Percentiles rank a stretch among this genome's conserved stretches.
These are phyloP conservation scores for Sarocladiaceae sp. DNA, from an alignment of 2,329 filamentous ascomycete species.

Conservation along the genomic window DNA sequence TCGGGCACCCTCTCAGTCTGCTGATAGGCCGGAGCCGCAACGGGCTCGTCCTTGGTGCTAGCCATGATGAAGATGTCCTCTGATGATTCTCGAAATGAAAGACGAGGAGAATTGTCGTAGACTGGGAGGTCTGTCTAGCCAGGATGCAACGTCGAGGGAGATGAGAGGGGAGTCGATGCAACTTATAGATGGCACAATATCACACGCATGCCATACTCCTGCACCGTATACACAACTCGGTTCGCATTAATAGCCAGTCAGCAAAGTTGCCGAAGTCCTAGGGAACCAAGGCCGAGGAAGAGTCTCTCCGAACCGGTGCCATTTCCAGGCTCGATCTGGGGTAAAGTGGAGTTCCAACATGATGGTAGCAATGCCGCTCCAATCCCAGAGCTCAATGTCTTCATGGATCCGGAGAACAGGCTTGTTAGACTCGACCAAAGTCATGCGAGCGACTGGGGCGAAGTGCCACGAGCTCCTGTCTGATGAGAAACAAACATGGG, in stretches of 20 bases:
- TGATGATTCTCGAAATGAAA: neutral
- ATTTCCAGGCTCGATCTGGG: too few relatives aligned
- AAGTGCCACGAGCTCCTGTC: neutral
- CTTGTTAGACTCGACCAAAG: neutral
- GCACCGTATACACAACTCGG: too few relatives aligned
- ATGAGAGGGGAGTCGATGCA: neutral
- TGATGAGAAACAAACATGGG: slow-evolving; percentile 5
- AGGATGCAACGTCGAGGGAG: neutral
- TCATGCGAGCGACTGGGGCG: neutral
- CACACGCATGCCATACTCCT: too few relatives aligned
- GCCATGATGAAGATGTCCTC: neutral
- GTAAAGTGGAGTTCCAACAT: slow-evolving; percentile 1
- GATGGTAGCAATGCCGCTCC: neutral
- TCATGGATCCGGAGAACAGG: neutral
- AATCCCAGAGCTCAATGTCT: neutral
- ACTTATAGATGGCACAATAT: slow-evolving; percentile 9
- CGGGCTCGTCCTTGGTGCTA: neutral
- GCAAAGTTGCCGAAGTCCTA: neutral
- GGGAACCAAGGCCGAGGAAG: too few relatives aligned
- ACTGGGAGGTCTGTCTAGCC: neutral
- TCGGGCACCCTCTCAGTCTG: neutral
- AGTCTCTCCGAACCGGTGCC: too few relatives aligned
- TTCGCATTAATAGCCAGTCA: neutral
- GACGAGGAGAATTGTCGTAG: neutral
- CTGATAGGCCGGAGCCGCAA: neutral